These are phyloP conservation scores for Serendipita sp. DNA, from an alignment of 1,284 basidiomycete species.

Conservation along the genomic window DNA sequence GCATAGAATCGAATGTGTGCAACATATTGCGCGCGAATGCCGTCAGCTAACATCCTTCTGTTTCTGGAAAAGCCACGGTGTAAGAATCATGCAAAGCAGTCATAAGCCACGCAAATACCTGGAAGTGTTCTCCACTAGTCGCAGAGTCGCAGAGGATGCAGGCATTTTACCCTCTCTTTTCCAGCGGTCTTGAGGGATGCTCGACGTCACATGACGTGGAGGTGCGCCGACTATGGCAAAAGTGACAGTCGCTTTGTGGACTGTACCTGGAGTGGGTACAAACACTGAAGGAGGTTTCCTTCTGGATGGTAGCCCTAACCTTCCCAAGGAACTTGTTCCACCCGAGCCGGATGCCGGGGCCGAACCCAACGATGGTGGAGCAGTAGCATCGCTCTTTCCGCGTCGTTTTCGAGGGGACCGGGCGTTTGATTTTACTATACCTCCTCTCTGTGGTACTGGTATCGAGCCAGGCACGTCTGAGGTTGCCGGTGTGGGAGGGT, in stretches of 20 bases:
- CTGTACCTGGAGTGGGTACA: conserved; percentile 1
- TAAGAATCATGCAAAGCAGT: no score
- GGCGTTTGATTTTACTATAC: background rate
- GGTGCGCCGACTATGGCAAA: background rate
- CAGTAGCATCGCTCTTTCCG: background rate
- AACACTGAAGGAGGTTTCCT: background rate
- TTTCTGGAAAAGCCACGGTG: background rate
- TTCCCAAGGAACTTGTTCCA: background rate
- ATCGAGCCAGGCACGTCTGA: background rate
- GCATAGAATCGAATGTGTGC: conserved; percentile 2
- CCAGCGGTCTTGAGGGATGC: conserved; percentile 1
- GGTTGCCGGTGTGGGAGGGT: conserved; percentile 2
- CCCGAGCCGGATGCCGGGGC: background rate
- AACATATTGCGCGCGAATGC: background rate
- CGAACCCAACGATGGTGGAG: background rate
- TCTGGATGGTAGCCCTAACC: background rate
- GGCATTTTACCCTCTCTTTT: background rate
- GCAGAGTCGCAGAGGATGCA: background rate
- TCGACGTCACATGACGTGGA: background rate
- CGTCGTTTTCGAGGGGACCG: background rate
- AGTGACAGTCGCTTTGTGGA: background rate
- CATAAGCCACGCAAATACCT: no score
- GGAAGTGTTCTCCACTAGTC: background rate
- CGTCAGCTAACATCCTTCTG: background rate
- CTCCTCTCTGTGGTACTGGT: background rate